Percentiles rank a stretch among this genome's conserved stretches.
These are phyloP conservation scores for Leccinum obscurum DNA, from an alignment of 768 basidiomycete genomes.

Conservation along the genomic window DNA sequence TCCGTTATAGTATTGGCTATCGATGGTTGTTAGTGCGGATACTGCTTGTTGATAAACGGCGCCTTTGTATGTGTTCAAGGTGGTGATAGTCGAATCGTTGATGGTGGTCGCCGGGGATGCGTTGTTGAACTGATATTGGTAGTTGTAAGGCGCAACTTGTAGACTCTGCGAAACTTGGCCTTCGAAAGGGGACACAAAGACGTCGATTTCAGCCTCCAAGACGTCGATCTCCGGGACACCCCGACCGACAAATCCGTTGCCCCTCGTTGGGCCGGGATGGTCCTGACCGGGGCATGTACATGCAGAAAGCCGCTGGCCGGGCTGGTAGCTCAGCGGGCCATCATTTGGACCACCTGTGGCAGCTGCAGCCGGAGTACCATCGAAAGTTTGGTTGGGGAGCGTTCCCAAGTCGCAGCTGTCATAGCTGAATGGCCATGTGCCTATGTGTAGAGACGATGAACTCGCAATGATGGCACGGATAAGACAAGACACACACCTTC, in stretches of 20 bases:
- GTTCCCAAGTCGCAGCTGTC: slow-evolving; percentile 86
- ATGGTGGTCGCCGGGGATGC: slow-evolving; percentile 51
- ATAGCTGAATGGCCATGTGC: slow-evolving; percentile 81
- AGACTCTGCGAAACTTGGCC: slow-evolving; percentile 79
- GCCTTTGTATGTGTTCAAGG: slow-evolving; percentile 68
- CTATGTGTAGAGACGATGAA: slow-evolving; percentile 22
- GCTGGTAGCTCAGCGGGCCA: slow-evolving; percentile 66
- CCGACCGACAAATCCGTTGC: slow-evolving; percentile 54
- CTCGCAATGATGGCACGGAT: not conserved
- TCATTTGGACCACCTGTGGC: slow-evolving; percentile 53
- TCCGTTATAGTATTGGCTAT: slow-evolving; percentile 56
- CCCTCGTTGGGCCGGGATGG: slow-evolving; percentile 75
- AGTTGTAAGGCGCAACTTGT: slow-evolving; percentile 80
- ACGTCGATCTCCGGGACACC: slow-evolving; percentile 94
- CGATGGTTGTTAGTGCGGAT: slow-evolving; percentile 60
- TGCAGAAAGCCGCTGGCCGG: slow-evolving; percentile 83
- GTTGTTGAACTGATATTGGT: slow-evolving; percentile 61
- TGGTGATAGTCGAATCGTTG: slow-evolving; percentile 50
- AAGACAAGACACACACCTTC: slow-evolving; percentile 50
- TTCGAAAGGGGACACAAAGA: slow-evolving; percentile 41
- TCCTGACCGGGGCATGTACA: slow-evolving; percentile 87
- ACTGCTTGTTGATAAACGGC: slow-evolving; percentile 74
- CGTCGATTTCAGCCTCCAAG: slow-evolving; percentile 77
- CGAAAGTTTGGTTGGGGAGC: slow-evolving; percentile 74
- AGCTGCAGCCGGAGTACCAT: slow-evolving; percentile 58